Conservation (phyloP, 345 rosid species). For the Boechera divaricarpa region DNA sequence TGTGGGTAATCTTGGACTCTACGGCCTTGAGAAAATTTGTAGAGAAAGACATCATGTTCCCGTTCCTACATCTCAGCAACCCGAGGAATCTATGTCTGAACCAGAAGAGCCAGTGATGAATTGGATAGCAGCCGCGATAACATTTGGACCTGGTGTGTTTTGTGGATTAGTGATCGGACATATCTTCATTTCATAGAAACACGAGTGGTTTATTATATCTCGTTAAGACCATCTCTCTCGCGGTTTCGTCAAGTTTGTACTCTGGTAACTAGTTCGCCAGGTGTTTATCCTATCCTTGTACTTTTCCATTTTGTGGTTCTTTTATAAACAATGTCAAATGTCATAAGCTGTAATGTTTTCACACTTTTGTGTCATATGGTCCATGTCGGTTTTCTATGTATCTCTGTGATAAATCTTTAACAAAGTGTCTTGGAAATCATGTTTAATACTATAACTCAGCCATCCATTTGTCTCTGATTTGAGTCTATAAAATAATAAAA, state of each 20-base stretch:
- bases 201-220: background rate
- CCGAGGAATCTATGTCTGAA: too few relatives aligned
- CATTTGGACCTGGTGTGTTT: background rate
- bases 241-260: background rate
- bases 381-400: background rate
- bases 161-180: conserved; percentile 3
- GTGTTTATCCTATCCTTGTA: background rate
- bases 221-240: background rate
- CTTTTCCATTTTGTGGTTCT: background rate
- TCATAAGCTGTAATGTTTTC: background rate
- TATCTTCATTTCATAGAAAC: background rate
- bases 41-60: too few relatives aligned
- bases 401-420: background rate
- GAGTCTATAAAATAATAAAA: too few relatives aligned
- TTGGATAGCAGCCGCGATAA: background rate
- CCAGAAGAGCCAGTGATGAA: too few relatives aligned
- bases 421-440: background rate
- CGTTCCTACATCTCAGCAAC: too few relatives aligned
- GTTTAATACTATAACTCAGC: too few relatives aligned
- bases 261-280: background rate
- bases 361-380: background rate
- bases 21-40: too few relatives aligned
- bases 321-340: background rate
- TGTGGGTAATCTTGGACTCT: too few relatives aligned
- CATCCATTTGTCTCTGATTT: too few relatives aligned